Evolutionary conservation across 805 yeast genomes (phyloP).

Genomic region (Sporopachydermia quercuum): DNA sequence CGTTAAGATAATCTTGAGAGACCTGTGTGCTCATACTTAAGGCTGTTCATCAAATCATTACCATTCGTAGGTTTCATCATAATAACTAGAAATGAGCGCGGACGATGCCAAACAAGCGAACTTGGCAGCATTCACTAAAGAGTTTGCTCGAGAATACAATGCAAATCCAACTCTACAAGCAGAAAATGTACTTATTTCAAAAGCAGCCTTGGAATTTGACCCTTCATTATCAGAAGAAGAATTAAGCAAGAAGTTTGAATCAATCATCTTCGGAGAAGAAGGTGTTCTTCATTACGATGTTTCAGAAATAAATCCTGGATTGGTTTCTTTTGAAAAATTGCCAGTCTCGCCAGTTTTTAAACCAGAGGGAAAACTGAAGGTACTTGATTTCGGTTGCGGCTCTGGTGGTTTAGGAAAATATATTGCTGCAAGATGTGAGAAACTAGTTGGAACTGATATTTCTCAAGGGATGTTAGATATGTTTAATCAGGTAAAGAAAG

Average conservation of each 20-base stretch:
- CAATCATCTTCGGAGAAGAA: background rate
- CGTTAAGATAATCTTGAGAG: no score
- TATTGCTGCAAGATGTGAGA: slow-evolving; percentile 9
- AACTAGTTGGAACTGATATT: slow-evolving; percentile 14
- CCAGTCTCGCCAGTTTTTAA: background rate
- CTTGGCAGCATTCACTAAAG: background rate
- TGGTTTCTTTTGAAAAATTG: background rate
- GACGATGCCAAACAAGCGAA: background rate
- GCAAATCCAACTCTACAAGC: background rate
- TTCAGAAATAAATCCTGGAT: slow-evolving; percentile 11
- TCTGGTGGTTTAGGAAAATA: slow-evolving; percentile 11
- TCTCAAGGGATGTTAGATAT: slow-evolving; percentile 11
- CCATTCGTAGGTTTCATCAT: no score
- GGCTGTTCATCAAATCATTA: no score
- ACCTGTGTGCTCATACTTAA: no score
- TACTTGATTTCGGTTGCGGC: slow-evolving; percentile 16
- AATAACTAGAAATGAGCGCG: background rate
- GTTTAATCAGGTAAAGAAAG: slow-evolving; percentile 10
- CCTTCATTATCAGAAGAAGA: background rate
- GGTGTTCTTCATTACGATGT: slow-evolving; percentile 10
- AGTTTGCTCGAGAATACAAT: background rate
- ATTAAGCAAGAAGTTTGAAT: background rate
- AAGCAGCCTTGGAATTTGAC: background rate
- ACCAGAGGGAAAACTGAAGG: slow-evolving; percentile 3
- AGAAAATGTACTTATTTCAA: background rate